phyloP scores from a whole-genome alignment of 2,329 filamentous ascomycete genomes.

The Phoma sp. region DNA sequence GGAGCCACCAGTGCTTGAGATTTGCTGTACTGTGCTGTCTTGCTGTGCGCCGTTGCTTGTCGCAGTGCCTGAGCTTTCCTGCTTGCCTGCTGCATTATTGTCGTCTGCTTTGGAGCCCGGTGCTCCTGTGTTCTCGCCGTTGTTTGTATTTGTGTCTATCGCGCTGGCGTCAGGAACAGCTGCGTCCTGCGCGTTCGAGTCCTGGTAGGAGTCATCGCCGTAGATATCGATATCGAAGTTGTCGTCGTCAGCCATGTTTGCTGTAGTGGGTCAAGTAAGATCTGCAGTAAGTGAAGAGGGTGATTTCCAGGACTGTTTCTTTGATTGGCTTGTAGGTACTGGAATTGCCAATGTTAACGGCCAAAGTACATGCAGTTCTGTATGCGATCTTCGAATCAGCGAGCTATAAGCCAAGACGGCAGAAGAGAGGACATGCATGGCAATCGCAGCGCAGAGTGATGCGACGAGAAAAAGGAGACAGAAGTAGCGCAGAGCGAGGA shows the following conservation, averaged over 20 bases:
- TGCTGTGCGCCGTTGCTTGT: conserved; percentile 32
- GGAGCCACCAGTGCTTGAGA: conserved; percentile 53
- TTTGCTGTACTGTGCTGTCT: conserved; percentile 51
- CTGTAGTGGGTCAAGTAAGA: conserved; percentile 33
- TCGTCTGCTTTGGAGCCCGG: conserved; percentile 21
- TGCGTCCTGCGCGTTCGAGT: conserved; percentile 33
- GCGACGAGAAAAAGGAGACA: conserved; percentile 23
- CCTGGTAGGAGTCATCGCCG: conserved; percentile 61
- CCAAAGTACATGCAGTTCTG: conserved; percentile 50
- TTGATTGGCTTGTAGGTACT: conserved; percentile 52
- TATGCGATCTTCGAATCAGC: conserved; percentile 45
- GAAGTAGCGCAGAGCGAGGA: conserved; percentile 42
- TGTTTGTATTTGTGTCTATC: conserved; percentile 44
- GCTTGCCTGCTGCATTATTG: conserved; percentile 21
- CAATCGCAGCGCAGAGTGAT: conserved; percentile 20
- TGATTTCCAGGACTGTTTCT: conserved; percentile 38
- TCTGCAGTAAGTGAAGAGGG: conserved; percentile 32
- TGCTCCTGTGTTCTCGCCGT: conserved; percentile 20
- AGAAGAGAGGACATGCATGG: conserved; percentile 19
- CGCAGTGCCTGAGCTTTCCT: conserved; percentile 30
- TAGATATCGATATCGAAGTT: conserved; percentile 77
- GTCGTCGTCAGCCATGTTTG: conserved; percentile 65
- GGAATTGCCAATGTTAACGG: conserved; percentile 44
- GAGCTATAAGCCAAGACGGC: conserved; percentile 34
- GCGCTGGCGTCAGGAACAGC: conserved; percentile 31